These are phyloP conservation scores for Botryobasidium botryosum DNA, from an alignment of 768 basidiomycete genomes.

Conservation along the genomic window DNA sequence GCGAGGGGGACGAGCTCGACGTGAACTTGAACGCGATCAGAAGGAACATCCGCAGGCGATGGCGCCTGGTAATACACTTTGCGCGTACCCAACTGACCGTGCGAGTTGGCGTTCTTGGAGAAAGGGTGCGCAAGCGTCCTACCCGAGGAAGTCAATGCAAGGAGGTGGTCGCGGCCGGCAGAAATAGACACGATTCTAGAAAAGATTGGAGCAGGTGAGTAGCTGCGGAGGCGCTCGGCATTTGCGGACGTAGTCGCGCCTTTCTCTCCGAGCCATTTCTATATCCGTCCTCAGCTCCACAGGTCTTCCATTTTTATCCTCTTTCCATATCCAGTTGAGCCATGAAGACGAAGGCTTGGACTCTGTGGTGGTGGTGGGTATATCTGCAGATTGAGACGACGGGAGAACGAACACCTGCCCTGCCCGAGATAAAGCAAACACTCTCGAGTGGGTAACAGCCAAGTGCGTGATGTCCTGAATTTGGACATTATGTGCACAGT, in stretches of 20 bases:
- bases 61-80: constrained; percentile 35
- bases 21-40: constrained; percentile 19
- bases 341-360: constrained; percentile 31
- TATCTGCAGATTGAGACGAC: constrained; percentile 16
- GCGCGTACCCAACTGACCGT: constrained; percentile 71
- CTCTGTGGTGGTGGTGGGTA: constrained; percentile 12
- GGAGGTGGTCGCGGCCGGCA: constrained; percentile 41
- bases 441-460: constrained; percentile 19
- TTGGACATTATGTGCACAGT: background rate
- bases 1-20: constrained; percentile 44
- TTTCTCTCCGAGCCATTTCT: constrained; percentile 46
- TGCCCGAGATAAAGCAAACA: constrained; percentile 65
- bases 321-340: constrained; percentile 22
- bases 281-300: constrained; percentile 43
- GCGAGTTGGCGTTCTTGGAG: constrained; percentile 53
- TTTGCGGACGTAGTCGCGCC: constrained; percentile 22
- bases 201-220: background rate
- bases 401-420: constrained; percentile 62
- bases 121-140: constrained; percentile 68
- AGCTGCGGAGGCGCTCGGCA: background rate
- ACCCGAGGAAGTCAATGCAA: constrained; percentile 32
- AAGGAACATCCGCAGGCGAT: constrained; percentile 4
- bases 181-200: constrained; percentile 55
- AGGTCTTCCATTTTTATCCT: background rate
- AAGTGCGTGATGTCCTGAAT: constrained; percentile 50